phyloP scores from a whole-genome alignment of 2,329 filamentous ascomycete species.

The Chaetomium strumarium region DNA sequence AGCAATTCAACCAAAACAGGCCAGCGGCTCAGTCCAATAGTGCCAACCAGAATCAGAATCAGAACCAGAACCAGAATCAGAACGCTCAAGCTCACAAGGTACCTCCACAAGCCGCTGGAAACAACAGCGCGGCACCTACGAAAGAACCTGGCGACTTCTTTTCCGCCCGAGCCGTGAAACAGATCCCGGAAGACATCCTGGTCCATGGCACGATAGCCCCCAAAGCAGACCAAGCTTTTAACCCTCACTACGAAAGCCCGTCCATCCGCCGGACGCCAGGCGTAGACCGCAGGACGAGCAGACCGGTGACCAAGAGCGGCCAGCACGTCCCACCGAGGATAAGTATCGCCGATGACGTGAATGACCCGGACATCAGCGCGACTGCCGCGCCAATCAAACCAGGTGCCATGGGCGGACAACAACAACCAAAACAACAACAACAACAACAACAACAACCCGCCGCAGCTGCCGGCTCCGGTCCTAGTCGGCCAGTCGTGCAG shows the following conservation, averaged over 20 bases:
- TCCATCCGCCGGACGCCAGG: constrained; percentile 86
- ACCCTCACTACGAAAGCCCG: constrained; percentile 70
- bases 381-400: not conserved
- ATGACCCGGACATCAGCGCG: not conserved
- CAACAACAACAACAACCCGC: constrained; percentile 24
- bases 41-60: constrained; percentile 7
- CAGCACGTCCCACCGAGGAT: constrained; percentile 44
- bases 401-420: not conserved
- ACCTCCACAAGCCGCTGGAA: constrained; percentile 24
- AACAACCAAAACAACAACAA: not conserved
- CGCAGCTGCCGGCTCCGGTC: not conserved
- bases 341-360: not conserved
- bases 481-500: constrained; percentile 3
- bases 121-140: constrained; percentile 8
- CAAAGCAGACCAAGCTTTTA: constrained; percentile 53
- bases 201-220: constrained; percentile 37
- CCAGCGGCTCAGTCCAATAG: constrained; percentile 11
- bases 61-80: constrained; percentile 18
- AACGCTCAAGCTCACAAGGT: constrained; percentile 29
- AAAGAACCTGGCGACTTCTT: constrained; percentile 57
- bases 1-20: constrained; percentile 23
- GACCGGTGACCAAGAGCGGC: constrained; percentile 58
- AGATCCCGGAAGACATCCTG: constrained; percentile 45
- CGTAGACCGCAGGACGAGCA: constrained; percentile 72
- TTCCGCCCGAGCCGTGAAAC: constrained; percentile 60